Base-by-base conservation (phyloP, 1,284 basidiomycete genomes). In the Sporisorium sorghi region DNA sequence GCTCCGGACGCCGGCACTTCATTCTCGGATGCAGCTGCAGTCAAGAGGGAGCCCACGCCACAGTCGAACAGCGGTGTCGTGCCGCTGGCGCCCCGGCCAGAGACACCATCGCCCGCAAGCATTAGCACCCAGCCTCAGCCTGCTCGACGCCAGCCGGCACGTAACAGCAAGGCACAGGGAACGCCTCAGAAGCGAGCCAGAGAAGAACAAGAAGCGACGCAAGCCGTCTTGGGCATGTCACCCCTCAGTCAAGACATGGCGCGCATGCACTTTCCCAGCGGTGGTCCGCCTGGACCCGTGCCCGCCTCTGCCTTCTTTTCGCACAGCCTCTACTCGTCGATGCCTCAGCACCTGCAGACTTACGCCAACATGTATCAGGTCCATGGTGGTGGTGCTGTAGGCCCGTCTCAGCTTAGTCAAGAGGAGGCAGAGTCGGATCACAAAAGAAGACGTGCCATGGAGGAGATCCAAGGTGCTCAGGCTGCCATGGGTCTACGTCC, bases 191-290 rank as follows among this genome's bases (percentile, higher is more conserved):
- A 70, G 58, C 67, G 67, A 17, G 53, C 48, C 5, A 56, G 61
- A 48, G 67, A 70, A 14, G 55, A 56, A 1, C 37, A 53, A 5
- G 57, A 60, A 35, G 35, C 40, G 19, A 52, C 48, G 11, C 60
- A 59, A 24, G 48, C 58, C 3, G 57, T 60, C 15, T n/a, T 64
- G 24, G 40, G 48, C 49, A 24, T 70, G 58, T 69, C 72, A 33
- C 72, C 72, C 3, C 58, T 74, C 21, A 65, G 63, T 47, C 47
- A 62, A 23, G 66, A 74, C 43, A 55, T 74, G 55, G 66, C 62
- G 17, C 49, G 61, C 35, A 70, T 74, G 72, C 66, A 70, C 23
- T 74, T 74, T 28, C 42, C 60, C 32, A 42, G 19, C 30, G 35
- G 23, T n/a, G 49, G 23, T 10, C 23, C 47, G n/a, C 9, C 53